phyloP scores from a whole-genome alignment of 345 rosid genomes.

The Euphorbia tirucalli region DNA sequence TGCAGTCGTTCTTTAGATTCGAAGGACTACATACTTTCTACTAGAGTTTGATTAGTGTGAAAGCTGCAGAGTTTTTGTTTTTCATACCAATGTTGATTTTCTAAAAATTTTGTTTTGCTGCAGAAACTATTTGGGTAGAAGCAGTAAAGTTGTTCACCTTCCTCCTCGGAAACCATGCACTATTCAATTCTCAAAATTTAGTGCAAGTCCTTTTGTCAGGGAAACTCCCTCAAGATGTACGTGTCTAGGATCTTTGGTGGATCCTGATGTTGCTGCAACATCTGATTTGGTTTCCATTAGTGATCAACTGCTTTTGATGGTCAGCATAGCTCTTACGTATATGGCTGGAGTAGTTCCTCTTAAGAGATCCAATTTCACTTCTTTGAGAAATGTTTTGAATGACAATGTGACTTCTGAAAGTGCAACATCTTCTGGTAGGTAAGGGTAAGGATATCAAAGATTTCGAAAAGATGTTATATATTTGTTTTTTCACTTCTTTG shows the following conservation, averaged over 20 bases:
- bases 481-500: background rate
- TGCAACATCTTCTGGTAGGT: constrained; percentile 79
- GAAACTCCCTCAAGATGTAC: constrained; percentile 32
- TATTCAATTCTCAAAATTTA: constrained; percentile 31
- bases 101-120: background rate
- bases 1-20: background rate
- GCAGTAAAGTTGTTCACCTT: constrained; percentile 30
- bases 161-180: constrained; percentile 25
- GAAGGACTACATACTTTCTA: background rate
- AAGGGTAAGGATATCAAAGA: constrained; percentile 56
- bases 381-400: constrained; percentile 27
- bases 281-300: constrained; percentile 55
- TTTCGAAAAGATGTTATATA: constrained; percentile 16
- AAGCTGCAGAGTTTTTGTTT: background rate
- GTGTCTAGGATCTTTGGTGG: constrained; percentile 53
- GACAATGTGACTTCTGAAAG: constrained; percentile 32
- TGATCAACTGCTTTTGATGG: constrained; percentile 70
- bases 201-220: constrained; percentile 20
- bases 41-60: background rate
- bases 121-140: constrained; percentile 38
- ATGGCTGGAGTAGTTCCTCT: constrained; percentile 79
- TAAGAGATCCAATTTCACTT: constrained; percentile 34
- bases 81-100: background rate
- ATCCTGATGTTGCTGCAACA: constrained; percentile 45
- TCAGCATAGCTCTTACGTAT: constrained; percentile 72